Base-by-base conservation (phyloP, 1,284 basidiomycete species). In the Melanopsichium pennsylvanicum region DNA sequence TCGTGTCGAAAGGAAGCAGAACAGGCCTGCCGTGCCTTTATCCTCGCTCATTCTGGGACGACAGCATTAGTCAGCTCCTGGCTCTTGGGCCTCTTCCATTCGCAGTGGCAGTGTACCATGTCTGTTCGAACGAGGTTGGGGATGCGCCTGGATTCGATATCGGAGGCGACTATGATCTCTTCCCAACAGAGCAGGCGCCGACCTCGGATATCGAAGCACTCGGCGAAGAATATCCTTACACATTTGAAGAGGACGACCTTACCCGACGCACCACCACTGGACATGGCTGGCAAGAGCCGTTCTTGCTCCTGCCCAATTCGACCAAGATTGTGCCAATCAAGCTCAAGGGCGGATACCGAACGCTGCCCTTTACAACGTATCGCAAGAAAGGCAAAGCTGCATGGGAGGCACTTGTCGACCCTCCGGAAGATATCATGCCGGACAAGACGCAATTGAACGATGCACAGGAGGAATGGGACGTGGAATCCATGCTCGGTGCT, bases 211-310 rank as follows among this genome's bases (percentile, higher is more conserved):
- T 26, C 3, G 37, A 19, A 18, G 37, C 51, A 22, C 33, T 43
- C 2, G 46, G 60, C 42, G 29, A 37, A 1, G 62, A 66, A 7
- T 66, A 58, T 21, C 47, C 56, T 1, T 66, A 56, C n/a, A 50
- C 55, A 11, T 19, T 3, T 19, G 46, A 66, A 25, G 62, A 66
- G 19, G 62, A 66, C 12, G 38, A 50, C 10, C 16, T 66, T 10
- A 27, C 35, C 15, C 33, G 62, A 15, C 56, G 62, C 26, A 47
- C 29, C 27, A 55, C 50, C 22, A 59, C 62, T 8, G 62, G 62
- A 23, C 46, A 58, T n/a, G 62, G 62, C n/a, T 66, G 62, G 62
- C 62, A 59, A 22, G 43, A 66, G 34, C 62, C 62, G 1, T 50
- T 66, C 27, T 13, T 66, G 11, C 13, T 66, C 29, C 21, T 66